Evolutionary conservation across 352 stramenopile genomes (phyloP).

Genomic region (Globisporangium canariense): DNA sequence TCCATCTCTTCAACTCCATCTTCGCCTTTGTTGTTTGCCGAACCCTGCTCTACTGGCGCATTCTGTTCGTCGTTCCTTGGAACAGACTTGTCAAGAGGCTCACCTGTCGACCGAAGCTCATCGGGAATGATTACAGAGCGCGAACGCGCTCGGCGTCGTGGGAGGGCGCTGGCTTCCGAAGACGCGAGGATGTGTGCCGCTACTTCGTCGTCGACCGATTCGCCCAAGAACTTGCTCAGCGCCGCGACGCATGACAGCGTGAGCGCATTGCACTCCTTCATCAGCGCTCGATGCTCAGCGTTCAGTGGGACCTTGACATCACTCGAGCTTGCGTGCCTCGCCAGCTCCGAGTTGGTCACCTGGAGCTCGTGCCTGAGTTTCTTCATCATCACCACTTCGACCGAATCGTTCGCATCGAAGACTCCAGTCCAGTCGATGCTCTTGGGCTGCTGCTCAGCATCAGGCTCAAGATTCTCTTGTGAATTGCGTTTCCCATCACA

Average conservation of each 20-base stretch:
- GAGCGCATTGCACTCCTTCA: constrained; percentile 64
- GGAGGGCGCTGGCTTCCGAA: not conserved
- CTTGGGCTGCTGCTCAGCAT: constrained; percentile 6
- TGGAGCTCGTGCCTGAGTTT: constrained; percentile 67
- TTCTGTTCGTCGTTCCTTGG: not conserved
- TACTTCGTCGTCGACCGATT: constrained; percentile 14
- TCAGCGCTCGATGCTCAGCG: constrained; percentile 37
- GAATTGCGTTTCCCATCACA: not conserved
- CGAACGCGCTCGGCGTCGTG: constrained; percentile 10
- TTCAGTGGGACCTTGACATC: constrained; percentile 13
- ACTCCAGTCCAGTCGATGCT: constrained; percentile 31
- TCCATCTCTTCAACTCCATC: constrained; percentile 2
- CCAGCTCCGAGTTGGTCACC: constrained; percentile 37
- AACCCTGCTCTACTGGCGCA: not conserved
- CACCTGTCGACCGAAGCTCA: not conserved
- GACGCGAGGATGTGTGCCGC: not conserved
- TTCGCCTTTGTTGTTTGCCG: not conserved
- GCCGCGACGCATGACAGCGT: constrained; percentile 56
- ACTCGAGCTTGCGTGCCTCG: constrained; percentile 19
- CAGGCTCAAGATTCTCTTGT: not conserved
- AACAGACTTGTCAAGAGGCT: not conserved
- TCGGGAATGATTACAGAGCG: constrained; percentile 12
- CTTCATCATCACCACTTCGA: constrained; percentile 68
- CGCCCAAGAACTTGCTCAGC: constrained; percentile 56
- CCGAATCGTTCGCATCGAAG: constrained; percentile 40